Evolutionary conservation across 2,329 filamentous ascomycete species (phyloP), one percentile per base, ranked within the genome.

Genomic region (Ophiostoma triangulosporum): DNA sequence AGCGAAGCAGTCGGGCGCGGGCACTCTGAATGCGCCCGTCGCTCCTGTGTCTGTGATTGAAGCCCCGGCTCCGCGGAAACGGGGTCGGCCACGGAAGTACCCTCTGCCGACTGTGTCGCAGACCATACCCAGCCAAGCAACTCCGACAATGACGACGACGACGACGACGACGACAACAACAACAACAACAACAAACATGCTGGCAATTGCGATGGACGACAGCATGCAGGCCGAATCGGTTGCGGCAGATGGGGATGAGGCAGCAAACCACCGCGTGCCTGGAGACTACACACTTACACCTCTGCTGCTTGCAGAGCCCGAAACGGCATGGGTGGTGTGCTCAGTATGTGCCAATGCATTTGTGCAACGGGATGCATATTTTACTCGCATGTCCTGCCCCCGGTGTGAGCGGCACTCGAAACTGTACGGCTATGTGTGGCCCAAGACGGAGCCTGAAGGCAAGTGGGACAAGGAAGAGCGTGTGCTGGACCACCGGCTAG

Each of bases 321-420:
- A 70, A 73, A 89, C 73, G 73, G 88, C 74, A 63, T 97, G 90
- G 91, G 86, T 95, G 45, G 80, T 88, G 58, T 98, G 93, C 69
- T 86, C 81, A 51, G 88, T 86, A 26, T 98, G 93, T 69, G 78
- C 80, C 50, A 76, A 77, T 1, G 80, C 83, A 56, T 98, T 97
- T 64, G 84, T 97, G 6, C 91, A 97, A 66, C 76, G 81, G 38
- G 86, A 97, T 58, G 88, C 88, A 0, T 96, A 95, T 65, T 84
- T 83, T 59, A 96, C 90, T 1, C 81, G 84, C 51, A 82, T 85
- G 49, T 84, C 88, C 15, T 98, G 93, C 65, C 90, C 88, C 4
- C 81, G 93, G 6, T 98, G 93, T 66, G 93, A 98, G 69, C 80
- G 93, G 0, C 93, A 98, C 64, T 94, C 87, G 15, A 97, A 95